Percentiles rank a stretch among this genome's conserved stretches.
phyloP scores from a whole-genome alignment of 495 filamentous ascomycete genomes.

The Venustampulla echinocandica region DNA sequence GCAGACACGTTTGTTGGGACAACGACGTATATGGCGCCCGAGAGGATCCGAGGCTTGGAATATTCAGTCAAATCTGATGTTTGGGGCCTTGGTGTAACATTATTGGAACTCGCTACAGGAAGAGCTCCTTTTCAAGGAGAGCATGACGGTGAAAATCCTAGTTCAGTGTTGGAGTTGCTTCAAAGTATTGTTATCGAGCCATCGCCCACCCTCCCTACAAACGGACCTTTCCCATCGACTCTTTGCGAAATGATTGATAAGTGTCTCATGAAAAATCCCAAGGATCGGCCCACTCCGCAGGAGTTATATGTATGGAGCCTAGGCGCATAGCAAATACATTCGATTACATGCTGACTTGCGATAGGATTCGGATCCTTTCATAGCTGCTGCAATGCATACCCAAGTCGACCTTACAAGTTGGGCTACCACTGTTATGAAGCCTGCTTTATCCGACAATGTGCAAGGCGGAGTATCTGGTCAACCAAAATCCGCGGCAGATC shows the following conservation, averaged over 20 bases:
- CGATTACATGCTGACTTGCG: neutral
- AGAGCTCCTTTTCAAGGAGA: slow-evolving; percentile 20
- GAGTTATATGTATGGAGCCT: slow-evolving; percentile 55
- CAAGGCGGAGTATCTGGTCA: too few relatives aligned
- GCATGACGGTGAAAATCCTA: slow-evolving; percentile 59
- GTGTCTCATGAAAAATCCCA: slow-evolving; percentile 78
- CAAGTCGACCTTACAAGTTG: too few relatives aligned
- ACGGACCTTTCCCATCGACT: slow-evolving; percentile 85
- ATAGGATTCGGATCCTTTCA: neutral
- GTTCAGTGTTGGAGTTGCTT: slow-evolving; percentile 85
- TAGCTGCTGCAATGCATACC: too few relatives aligned
- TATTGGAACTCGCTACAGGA: slow-evolving; percentile 92
- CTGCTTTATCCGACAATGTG: too few relatives aligned
- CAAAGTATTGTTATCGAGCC: slow-evolving; percentile 95
- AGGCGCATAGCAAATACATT: neutral
- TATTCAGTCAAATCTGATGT: slow-evolving; percentile 96
- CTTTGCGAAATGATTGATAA: slow-evolving; percentile 90
- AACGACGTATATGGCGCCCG: slow-evolving; percentile 94
- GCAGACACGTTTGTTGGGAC: slow-evolving; percentile 95
- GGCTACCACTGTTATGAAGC: too few relatives aligned
- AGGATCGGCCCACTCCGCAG: slow-evolving; percentile 76
- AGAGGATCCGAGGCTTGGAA: slow-evolving; percentile 85
- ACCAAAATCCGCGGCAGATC: too few relatives aligned
- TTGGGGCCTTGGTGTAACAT: slow-evolving; percentile 87
- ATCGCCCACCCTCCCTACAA: slow-evolving; percentile 81